Percentiles rank a stretch among this genome's conserved stretches.
Evolutionary conservation across 2,329 filamentous ascomycete species (phyloP).

Genomic region (Fusarium sterilihyphosum): DNA sequence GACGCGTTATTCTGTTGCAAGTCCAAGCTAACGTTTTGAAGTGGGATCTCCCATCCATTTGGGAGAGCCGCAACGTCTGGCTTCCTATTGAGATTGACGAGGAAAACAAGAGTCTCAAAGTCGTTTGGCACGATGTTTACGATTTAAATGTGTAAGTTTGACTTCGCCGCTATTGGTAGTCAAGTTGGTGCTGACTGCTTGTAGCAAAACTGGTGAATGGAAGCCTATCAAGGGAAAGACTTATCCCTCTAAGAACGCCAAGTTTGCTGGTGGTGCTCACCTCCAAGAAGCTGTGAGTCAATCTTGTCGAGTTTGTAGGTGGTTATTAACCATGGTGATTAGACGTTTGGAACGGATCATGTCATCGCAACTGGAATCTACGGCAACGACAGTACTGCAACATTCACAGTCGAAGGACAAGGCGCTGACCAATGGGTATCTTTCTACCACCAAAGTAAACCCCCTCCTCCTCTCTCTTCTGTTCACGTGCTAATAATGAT

Average conservation of each 20-base stretch:
- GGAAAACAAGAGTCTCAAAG: slow-evolving; percentile 55
- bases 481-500: background rate
- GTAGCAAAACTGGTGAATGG: slow-evolving; percentile 57
- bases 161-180: fast-evolving
- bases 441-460: slow-evolving; percentile 62
- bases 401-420: slow-evolving; percentile 58
- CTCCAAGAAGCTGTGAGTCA: slow-evolving; percentile 58
- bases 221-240: slow-evolving; percentile 57
- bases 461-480: fast-evolving
- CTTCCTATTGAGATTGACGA: slow-evolving; percentile 63
- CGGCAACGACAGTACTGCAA: slow-evolving; percentile 62
- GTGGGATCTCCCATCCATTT: slow-evolving; percentile 63
- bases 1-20: background rate
- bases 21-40: background rate
- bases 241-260: slow-evolving; percentile 57
- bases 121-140: slow-evolving; percentile 65
- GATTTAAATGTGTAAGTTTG: slow-evolving; percentile 57
- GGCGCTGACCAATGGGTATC: slow-evolving; percentile 64
- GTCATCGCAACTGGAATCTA: slow-evolving; percentile 61
- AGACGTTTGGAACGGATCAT: slow-evolving; percentile 56
- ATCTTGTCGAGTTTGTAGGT: fast-evolving
- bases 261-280: slow-evolving; percentile 54
- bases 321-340: background rate
- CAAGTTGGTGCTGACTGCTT: background rate
- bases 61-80: slow-evolving; percentile 67